Evolutionary conservation across 2,329 filamentous ascomycete genomes (phyloP).

Genomic region (Colletotrichum sp.): DNA sequence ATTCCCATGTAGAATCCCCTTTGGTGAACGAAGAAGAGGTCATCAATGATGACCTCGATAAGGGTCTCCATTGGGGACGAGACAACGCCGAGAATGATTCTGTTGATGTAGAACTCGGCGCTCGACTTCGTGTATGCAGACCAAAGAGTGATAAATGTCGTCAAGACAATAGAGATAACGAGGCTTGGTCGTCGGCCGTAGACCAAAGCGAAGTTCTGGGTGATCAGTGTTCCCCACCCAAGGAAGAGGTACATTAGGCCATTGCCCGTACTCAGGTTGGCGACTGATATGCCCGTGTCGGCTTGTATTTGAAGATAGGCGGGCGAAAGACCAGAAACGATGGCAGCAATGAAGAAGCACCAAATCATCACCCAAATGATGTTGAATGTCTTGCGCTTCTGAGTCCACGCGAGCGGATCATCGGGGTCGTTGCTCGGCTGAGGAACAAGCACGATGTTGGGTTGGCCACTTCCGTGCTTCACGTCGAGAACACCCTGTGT

Average conservation of each 20-base stretch:
- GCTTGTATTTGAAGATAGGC: slow-evolving; percentile 27
- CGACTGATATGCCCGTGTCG: slow-evolving; percentile 29
- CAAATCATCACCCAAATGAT: slow-evolving; percentile 27
- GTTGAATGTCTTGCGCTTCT: slow-evolving; percentile 24
- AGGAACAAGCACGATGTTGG: slow-evolving; percentile 27
- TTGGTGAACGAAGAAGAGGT: slow-evolving; percentile 28
- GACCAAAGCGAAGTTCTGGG: slow-evolving; percentile 24
- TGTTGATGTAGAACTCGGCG: slow-evolving; percentile 28
- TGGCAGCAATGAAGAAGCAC: slow-evolving; percentile 29
- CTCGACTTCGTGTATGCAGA: slow-evolving; percentile 24
- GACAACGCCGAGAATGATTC: slow-evolving; percentile 26
- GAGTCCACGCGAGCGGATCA: slow-evolving; percentile 27
- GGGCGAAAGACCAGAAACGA: slow-evolving; percentile 28
- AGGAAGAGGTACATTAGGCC: slow-evolving; percentile 26
- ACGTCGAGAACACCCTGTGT: neutral
- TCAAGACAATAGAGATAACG: slow-evolving; percentile 22
- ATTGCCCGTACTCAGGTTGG: slow-evolving; percentile 28
- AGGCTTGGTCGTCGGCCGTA: slow-evolving; percentile 22
- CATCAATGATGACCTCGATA: slow-evolving; percentile 26
- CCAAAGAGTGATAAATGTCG: slow-evolving; percentile 25
- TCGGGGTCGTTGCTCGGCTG: slow-evolving; percentile 28
- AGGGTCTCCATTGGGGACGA: slow-evolving; percentile 28
- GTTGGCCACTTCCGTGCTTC: neutral
- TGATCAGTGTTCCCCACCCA: slow-evolving; percentile 26
- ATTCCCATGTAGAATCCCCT: slow-evolving; percentile 29